Evolutionary conservation across 352 stramenopile genomes (phyloP), one percentile per base, ranked within the genome.

Genomic region (Blastocystis sp.): DNA sequence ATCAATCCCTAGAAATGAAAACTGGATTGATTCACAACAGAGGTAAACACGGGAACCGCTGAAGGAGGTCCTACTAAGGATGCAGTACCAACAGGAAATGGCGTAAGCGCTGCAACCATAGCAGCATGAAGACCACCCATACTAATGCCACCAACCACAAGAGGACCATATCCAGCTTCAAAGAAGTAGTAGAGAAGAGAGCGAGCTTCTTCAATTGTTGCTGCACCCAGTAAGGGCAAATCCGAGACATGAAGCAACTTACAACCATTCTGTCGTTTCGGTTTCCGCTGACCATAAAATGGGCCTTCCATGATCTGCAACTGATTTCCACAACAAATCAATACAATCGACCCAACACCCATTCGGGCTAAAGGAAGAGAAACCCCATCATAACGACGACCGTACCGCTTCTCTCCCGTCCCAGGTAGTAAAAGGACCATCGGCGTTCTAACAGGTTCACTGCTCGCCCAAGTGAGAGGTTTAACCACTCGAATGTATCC

Each of bases 371-470:
- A 24, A 51, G 62, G 62, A 73, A 88, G 7, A 22, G 37, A 68
- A 22, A 88, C 77, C 17, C 62, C 58, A 68, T 88, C 58, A 42
- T 88, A 88, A 11, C 58, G 37, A 13, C 62, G 73, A 62, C 58
- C 77, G 22, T 75, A 88, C 17, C 62, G 30, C 4, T 88, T 88
- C 22, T 88, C 77, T 0, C 62, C 58, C 11, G 62, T 88, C 19
- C 77, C 77, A 42, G 77, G 77, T n/a, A 88, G 62, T n/a, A 88
- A 19, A 19, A 88, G 77, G 13, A 88, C 62, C 58, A 77, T 88
- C 15, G 77, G 77, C 42, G 35, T 68, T 33, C 57, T 33, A 30
- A 19, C 11, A 19, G 77, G 77, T 27, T 88, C 62, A 27, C 40
- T 42, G 22, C 62, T 79, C 9, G 44, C 77, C 77, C 77, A 88